Base-by-base conservation (phyloP, 2,329 filamentous ascomycete species). In the Colletotrichum tofieldiae region DNA sequence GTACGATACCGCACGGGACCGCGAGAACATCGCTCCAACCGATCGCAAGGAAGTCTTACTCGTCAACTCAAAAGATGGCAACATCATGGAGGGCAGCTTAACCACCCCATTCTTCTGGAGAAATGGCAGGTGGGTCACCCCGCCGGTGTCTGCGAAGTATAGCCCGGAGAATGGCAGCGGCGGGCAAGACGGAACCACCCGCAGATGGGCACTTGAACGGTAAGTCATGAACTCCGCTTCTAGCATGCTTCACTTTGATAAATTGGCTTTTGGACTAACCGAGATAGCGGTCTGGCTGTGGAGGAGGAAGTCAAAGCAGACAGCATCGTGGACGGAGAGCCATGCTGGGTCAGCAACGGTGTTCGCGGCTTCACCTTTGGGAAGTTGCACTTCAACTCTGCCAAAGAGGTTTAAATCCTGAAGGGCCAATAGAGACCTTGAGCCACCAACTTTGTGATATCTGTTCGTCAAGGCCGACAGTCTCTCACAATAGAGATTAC, bases 291-390 rank as follows among this genome's bases (percentile, higher is more conserved):
- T 0, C 83, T 96, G 55, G 95, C 89, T 65, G 85, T 87, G 39
- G 93, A 97, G 78, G 88, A 91, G 74, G 81, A 84, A 3, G 85
- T 98, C 20, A 81, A 80, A n/a, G 85, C 84, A 2, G 83, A 86
- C 16, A 91, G 91, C 8, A 80, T 98, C 16, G 79, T 86, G 4
- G 86, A 94, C 74, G 93, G 92, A 1, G 95, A 98, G 80, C 87
- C 92, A 65, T 93, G 95, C 73, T 97, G 94, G 93, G 83, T 98
- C 65, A 98, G 95, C 81, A 98, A 96, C 81, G 95, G 93, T 0
- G 93, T 96, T 1, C 89, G 93, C 75, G 96, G 96, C 0, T 98
- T 97, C 75, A 85, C 91, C 16, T 84, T 80, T 69, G 89, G 88
- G 0, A 83, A 75, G 51, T 75, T 88, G 43, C 76, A 73, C 23